Conservation (phyloP, 768 basidiomycete species). For the Clathrus columnatus region DNA sequence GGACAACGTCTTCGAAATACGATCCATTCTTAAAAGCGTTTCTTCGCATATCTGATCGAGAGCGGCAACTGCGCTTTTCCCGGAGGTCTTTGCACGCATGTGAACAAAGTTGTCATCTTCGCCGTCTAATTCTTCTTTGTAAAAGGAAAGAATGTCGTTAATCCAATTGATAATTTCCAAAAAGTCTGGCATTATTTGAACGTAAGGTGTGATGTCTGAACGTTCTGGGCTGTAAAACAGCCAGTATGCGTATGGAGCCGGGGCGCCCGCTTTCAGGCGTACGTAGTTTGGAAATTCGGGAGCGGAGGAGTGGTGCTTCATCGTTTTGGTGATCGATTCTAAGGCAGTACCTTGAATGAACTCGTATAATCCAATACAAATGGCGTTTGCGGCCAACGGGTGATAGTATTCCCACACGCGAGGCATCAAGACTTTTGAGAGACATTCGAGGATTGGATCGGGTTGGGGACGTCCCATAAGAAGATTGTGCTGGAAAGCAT, state of each 20-base stretch:
- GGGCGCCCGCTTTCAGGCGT: neutral
- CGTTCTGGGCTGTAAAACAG: neutral
- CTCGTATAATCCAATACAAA: neutral
- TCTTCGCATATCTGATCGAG: neutral
- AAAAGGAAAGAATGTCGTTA: neutral
- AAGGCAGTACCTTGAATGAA: neutral
- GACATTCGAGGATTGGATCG: neutral
- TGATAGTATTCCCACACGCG: neutral
- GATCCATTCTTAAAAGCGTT: neutral
- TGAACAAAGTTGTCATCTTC: neutral
- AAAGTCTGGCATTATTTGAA: neutral
- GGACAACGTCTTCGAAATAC: neutral
- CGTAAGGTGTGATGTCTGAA: neutral
- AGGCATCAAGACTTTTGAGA: neutral
- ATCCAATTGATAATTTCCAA: neutral
- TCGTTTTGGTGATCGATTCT: neutral
- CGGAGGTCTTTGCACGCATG: neutral
- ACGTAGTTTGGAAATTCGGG: neutral
- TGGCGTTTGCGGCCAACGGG: neutral
- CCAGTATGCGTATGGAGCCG: neutral
- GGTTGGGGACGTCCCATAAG: neutral
- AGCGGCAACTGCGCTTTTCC: neutral
- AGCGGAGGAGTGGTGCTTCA: neutral
- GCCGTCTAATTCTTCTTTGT: neutral
- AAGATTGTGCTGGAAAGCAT: neutral